Conservation (phyloP, 176 grass and related monocot species). For the Eleusine indica region DNA sequence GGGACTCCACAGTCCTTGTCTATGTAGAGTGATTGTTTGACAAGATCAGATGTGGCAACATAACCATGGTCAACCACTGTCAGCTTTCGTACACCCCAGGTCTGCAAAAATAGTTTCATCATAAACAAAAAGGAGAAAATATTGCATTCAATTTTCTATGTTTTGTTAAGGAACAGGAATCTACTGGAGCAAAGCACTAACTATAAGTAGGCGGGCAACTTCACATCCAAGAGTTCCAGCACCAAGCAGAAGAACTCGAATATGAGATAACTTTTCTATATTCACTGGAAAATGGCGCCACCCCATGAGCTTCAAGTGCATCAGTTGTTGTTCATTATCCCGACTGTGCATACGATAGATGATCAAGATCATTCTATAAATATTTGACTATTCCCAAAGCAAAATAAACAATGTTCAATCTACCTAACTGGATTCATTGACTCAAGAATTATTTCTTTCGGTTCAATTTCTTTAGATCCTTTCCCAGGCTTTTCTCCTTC, state of each 20-base stretch:
- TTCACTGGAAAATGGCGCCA: conserved; percentile 91
- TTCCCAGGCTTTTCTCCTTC: conserved; percentile 52
- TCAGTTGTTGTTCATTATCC: conserved; percentile 65
- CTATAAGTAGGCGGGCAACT: conserved; percentile 89
- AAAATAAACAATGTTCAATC: background rate
- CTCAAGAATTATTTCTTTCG: conserved; percentile 52
- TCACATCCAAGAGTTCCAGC: conserved; percentile 92
- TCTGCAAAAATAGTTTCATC: conserved; percentile 51
- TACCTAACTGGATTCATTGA: conserved; percentile 78
- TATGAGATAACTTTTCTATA: conserved; percentile 57
- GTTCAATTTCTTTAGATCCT: conserved; percentile 39
- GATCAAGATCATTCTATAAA: conserved; percentile 23
- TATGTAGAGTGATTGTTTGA: conserved; percentile 86
- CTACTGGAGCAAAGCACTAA: conserved; percentile 41
- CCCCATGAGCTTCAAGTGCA: conserved; percentile 99
- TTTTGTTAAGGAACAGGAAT: conserved; percentile 26
- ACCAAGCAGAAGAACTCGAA: conserved; percentile 75
- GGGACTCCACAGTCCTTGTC: conserved; percentile 78
- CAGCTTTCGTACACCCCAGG: conserved; percentile 90
- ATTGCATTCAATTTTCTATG: background rate
- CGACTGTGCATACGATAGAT: conserved; percentile 52
- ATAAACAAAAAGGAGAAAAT: conserved; percentile 26
- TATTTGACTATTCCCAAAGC: background rate
- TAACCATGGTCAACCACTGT: conserved; percentile 67
- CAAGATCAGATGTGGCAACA: conserved; percentile 76